phyloP scores from a whole-genome alignment of 352 stramenopile species.

The Globisporangium iwayamae region DNA sequence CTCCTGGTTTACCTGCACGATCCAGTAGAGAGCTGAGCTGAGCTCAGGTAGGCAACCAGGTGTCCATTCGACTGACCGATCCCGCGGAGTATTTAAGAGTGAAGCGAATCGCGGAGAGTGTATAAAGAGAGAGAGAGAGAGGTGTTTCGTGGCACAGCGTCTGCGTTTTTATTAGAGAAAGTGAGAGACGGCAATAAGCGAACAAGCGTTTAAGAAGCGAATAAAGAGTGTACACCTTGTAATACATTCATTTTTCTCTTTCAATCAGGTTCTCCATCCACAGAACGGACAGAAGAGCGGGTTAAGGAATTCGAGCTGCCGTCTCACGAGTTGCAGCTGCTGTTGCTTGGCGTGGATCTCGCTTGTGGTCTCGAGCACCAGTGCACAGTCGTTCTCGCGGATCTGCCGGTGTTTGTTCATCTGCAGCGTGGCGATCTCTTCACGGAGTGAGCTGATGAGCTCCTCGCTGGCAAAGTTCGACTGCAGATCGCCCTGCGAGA shows the following conservation, averaged over 20 bases:
- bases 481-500: conserved; percentile 27
- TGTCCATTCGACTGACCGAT: not conserved
- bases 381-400: conserved; percentile 30
- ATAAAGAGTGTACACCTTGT: not conserved
- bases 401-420: conserved; percentile 30
- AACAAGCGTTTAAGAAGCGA: not conserved
- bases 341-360: conserved; percentile 22
- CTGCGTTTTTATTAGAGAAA: conserved; percentile 9
- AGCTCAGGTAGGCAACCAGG: conserved; percentile 1
- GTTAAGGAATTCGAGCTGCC: conserved; percentile 35
- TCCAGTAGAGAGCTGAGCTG: conserved; percentile 34
- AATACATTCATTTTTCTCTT: not conserved
- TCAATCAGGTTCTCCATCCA: conserved; percentile 17
- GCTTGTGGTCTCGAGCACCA: conserved; percentile 26
- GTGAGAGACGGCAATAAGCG: not conserved
- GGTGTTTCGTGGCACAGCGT: not conserved
- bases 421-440: conserved; percentile 18
- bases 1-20: conserved; percentile 58
- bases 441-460: conserved; percentile 14
- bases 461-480: conserved; percentile 26
- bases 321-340: conserved; percentile 24
- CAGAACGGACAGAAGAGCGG: conserved; percentile 47
- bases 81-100: conserved; percentile 13
- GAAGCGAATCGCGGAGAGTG: conserved; percentile 1
- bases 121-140: not conserved